Evolutionary conservation across 2,329 filamentous ascomycete species (phyloP), one percentile per base, ranked within the genome.

Genomic region (Furcasterigmium furcatum): DNA sequence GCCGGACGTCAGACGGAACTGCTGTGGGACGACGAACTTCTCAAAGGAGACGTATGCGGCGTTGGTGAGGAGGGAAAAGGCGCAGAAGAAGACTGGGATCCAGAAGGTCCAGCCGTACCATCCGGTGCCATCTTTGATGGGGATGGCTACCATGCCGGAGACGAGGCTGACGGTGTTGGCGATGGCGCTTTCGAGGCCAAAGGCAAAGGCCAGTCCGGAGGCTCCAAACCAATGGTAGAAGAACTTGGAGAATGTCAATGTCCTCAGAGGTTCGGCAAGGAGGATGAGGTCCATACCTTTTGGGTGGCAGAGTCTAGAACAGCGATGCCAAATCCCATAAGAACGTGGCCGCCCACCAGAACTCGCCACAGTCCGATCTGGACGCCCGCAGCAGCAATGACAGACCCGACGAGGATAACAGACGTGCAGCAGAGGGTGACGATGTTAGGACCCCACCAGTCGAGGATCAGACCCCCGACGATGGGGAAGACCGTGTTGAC

Each of bases 171-270:
- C 41, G 2, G 53, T 53, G 14, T 46, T 54, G 5, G 54, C 45
- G 14, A 58, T 46, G 21, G 53, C 55, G 14, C 44, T 57, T 39
- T 55, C 54, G 16, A 58, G 53, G 1, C 54, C 53, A 13, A 56
- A 55, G 25, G 52, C 53, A 12, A 58, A 53, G 19, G 54, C 54
- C 3, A 57, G 48, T 1, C 52, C 55, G 9, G 40, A 46, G 2
- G 53, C 51, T 9, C 55, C 55, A 12, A 57, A 57, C 55, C 55
- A 57, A 41, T 57, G 50, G 24, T 57, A 57, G 30, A 57, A 50
- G 44, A 57, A 56, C 54, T 56, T 13, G 7, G 13, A 5, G 5
- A 5, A 10, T 5, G 27, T 34, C n/a, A 21, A 16, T 30, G 27
- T 30, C 13, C 14, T 36, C 9, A 43, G 16, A 9, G 9, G 9